Conservation (phyloP, 1,284 basidiomycete genomes). For the Tremellales sp. region DNA sequence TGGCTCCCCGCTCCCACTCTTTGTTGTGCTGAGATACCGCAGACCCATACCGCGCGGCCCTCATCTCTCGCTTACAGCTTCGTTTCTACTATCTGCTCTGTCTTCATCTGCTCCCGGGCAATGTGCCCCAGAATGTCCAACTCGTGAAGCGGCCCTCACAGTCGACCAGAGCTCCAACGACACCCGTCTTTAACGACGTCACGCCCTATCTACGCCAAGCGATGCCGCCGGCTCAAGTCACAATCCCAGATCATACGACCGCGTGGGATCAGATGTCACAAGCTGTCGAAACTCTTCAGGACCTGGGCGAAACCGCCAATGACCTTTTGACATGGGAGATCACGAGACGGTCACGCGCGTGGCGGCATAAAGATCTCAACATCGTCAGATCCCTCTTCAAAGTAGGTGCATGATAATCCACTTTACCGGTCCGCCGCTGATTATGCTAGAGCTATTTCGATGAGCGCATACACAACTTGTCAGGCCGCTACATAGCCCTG, state of each 20-base stretch:
- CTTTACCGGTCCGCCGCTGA: background rate
- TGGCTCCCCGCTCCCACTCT: too few species aligned
- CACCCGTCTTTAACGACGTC: constrained; percentile 53
- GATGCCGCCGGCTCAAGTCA: constrained; percentile 65
- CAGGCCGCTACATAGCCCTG: constrained; percentile 7
- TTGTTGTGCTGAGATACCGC: too few species aligned
- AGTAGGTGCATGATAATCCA: constrained; percentile 3
- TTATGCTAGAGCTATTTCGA: constrained; percentile 5
- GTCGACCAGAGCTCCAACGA: too few species aligned
- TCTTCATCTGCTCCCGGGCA: too few species aligned
- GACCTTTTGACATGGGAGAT: constrained; percentile 31
- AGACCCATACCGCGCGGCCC: too few species aligned
- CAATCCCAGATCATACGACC: constrained; percentile 52
- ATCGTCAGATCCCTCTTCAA: constrained; percentile 19
- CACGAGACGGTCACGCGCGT: background rate
- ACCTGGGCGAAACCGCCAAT: constrained; percentile 55
- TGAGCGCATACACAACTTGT: constrained; percentile 13
- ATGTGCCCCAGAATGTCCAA: too few species aligned
- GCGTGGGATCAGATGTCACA: background rate
- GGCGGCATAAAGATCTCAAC: constrained; percentile 1
- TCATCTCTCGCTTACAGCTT: too few species aligned
- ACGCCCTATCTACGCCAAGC: constrained; percentile 65
- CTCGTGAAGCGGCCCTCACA: too few species aligned
- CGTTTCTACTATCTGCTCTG: too few species aligned
- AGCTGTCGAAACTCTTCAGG: constrained; percentile 53